These are phyloP conservation scores for Zasmidium citrigriseum DNA, from an alignment of 2,329 filamentous ascomycete species.

Conservation along the genomic window DNA sequence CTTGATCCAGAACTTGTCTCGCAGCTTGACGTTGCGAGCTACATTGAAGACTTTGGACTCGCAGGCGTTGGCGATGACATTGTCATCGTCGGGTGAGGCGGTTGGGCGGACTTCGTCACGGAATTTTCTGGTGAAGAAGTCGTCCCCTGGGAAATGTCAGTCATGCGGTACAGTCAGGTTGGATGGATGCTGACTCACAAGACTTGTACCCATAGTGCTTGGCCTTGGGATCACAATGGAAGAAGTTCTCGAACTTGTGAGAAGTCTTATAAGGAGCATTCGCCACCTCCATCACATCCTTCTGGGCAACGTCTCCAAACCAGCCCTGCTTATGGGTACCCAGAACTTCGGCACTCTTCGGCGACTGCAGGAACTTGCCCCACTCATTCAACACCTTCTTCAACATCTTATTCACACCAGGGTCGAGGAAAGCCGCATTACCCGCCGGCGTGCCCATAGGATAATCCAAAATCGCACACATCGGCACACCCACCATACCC, in stretches of 20 bases:
- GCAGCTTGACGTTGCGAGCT: slow-evolving; percentile 52
- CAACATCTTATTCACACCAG: slow-evolving; percentile 54
- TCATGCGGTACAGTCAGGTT: neutral
- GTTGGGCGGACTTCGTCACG: slow-evolving; percentile 60
- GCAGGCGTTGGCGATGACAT: slow-evolving; percentile 63
- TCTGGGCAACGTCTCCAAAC: slow-evolving; percentile 42
- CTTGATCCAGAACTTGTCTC: slow-evolving; percentile 69
- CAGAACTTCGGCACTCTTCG: slow-evolving; percentile 41
- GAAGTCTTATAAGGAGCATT: slow-evolving; percentile 30
- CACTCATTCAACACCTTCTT: slow-evolving; percentile 55
- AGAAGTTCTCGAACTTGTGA: slow-evolving; percentile 54
- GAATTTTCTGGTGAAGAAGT: slow-evolving; percentile 67
- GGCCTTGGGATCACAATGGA: slow-evolving; percentile 57
- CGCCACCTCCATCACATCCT: slow-evolving; percentile 38
- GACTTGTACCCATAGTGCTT: slow-evolving; percentile 63
- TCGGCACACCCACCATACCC: slow-evolving; percentile 56
- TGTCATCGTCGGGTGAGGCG: slow-evolving; percentile 55
- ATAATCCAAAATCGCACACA: slow-evolving; percentile 61
- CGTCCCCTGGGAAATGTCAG: slow-evolving; percentile 47
- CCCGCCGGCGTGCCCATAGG: slow-evolving; percentile 60
- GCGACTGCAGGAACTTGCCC: slow-evolving; percentile 41
- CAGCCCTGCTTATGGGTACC: slow-evolving; percentile 39
- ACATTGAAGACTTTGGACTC: slow-evolving; percentile 63
- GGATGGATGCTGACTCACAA: slow-evolving; percentile 41
- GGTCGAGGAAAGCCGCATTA: slow-evolving; percentile 55